A percentile compares a stretch with the other conserved stretches of the same genome.
Evolutionary conservation across 108 stramenopile genomes (phyloP).

Genomic region (Skeletonema costatum): DNA sequence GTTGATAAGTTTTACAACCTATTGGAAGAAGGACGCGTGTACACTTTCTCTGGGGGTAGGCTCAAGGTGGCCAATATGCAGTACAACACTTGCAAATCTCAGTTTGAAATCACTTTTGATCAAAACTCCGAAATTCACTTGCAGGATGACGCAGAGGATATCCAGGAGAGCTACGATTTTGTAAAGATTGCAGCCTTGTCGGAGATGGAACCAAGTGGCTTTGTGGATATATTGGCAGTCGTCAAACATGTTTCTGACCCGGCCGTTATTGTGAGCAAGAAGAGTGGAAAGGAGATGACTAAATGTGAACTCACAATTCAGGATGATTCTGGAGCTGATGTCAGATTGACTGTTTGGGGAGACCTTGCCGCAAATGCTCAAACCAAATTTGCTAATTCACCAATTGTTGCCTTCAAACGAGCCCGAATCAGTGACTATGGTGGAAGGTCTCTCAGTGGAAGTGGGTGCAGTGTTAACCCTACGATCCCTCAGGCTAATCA

Average conservation of each 20-base stretch:
- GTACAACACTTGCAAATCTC: conserved; percentile 90
- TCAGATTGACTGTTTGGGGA: conserved; percentile 92
- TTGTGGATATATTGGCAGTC: conserved; percentile 88
- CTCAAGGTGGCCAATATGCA: conserved; percentile 95
- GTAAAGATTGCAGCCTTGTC: conserved; percentile 79
- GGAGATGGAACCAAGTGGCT: conserved; percentile 52
- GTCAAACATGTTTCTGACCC: conserved; percentile 80
- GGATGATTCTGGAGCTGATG: conserved; percentile 91
- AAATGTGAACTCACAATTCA: conserved; percentile 91
- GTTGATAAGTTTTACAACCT: conserved; percentile 88
- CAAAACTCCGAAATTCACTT: conserved; percentile 83
- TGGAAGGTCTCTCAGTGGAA: conserved; percentile 70
- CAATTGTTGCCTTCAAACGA: conserved; percentile 88
- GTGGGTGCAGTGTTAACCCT: conserved; percentile 51
- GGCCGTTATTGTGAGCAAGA: conserved; percentile 69
- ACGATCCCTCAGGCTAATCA: conserved; percentile 59
- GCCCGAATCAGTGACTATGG: conserved; percentile 90
- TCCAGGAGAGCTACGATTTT: conserved; percentile 75
- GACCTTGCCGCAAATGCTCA: conserved; percentile 56
- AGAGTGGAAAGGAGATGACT: conserved; percentile 79
- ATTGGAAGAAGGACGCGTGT: conserved; percentile 90
- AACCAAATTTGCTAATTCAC: conserved; percentile 52
- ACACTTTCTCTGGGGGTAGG: conserved; percentile 88
- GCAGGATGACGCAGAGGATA: conserved; percentile 61
- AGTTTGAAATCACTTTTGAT: conserved; percentile 96